A percentile compares a stretch with the other conserved stretches of the same genome.
phyloP scores from a whole-genome alignment of 148 eudicot species.

The Fagopyrum homotropicum region DNA sequence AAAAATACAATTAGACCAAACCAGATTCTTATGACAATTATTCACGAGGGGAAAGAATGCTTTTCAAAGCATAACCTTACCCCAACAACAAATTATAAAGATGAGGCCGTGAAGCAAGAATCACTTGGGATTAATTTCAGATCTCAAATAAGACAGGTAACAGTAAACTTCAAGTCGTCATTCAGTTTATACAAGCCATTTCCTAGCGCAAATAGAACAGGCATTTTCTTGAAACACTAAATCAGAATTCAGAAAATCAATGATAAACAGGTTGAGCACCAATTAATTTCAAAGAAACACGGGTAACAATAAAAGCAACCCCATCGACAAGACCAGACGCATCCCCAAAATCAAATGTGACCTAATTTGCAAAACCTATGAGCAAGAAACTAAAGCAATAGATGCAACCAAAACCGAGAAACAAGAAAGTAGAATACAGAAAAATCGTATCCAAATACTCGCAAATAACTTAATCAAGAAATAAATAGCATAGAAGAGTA shows the following conservation, averaged over 20 bases:
- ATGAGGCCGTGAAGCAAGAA: background rate
- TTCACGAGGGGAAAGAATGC: background rate
- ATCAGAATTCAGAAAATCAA: background rate
- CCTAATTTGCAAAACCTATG: background rate
- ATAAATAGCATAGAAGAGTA: background rate
- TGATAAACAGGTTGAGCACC: background rate
- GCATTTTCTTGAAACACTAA: background rate
- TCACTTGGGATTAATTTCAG: background rate
- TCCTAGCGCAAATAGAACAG: background rate
- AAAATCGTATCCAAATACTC: background rate
- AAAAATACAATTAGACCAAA: background rate
- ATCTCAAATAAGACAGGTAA: background rate
- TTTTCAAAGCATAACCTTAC: background rate
- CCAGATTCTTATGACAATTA: too few relatives aligned
- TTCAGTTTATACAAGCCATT: background rate
- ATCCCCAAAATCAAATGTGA: background rate
- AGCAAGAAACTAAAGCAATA: background rate
- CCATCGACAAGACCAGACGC: background rate
- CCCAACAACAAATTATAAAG: background rate
- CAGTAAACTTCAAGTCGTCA: background rate
- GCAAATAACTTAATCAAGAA: background rate
- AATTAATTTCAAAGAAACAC: slow-evolving; percentile 1
- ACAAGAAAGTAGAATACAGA: background rate
- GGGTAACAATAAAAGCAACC: background rate
- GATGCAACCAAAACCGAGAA: background rate